Base-by-base conservation (phyloP, 805 yeast species). In the Ogataea chonburiensis region DNA sequence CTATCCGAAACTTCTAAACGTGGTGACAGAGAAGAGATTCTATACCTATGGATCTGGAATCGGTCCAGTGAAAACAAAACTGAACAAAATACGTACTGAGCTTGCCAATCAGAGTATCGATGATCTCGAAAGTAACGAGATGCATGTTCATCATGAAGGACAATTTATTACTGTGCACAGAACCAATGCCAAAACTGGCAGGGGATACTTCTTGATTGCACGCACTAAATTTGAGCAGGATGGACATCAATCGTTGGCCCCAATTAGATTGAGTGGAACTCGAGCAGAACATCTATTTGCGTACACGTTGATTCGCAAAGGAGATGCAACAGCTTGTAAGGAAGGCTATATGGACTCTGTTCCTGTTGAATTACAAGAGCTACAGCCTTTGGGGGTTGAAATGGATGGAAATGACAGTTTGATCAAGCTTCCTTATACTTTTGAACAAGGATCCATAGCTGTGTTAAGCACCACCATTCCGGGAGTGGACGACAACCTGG, bases 141-240 rank as follows among this genome's bases (percentile, higher is more conserved):
- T 86, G 84, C 91, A 86, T 58, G 85, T 91, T 25, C 97, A 91
- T 55, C 96, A 86, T 53, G 95, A 88, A 45, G 96, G 86, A 10
- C 95, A 89, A 58, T 91, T 73, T 58, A 86, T 91, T 40, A 89
- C 97, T 0, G 79, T 91, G 37, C 97, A 91, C 59, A 70, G 98
- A 49, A 74, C 80, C 17, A 86, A 86, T 56, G 82, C 94, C 0
- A 73, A 77, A 46, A 79, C 87, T 2, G 98, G 98, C 2, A 72
- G 73, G 40, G 98, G 98, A 2, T 86, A 84, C 77, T 87, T 85
- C 50, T 67, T 93, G 50, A 74, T 91, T 52, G 95, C 96, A 0
- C 75, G 96, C 55, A 78, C 93, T 2, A 87, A 86, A 55, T 93
- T 93, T 49, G 48, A 55, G 28, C 46, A 58, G 17, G 75, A 66